Base-by-base conservation (phyloP, 116 monocot genomes). In the Trichopus zeylanicus region DNA sequence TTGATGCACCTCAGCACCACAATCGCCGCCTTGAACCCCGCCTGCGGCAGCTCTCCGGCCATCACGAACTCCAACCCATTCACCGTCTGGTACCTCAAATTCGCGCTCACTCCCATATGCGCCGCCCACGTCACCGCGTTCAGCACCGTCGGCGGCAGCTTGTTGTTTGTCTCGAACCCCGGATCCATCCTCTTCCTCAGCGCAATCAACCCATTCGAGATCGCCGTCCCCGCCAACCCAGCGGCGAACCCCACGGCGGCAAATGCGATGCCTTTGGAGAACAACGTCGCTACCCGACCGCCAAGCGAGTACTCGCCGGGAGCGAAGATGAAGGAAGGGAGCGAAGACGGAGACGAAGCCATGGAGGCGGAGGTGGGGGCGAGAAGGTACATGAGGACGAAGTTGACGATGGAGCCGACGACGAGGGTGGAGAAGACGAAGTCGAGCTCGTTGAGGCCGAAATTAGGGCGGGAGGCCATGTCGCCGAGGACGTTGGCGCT, bases 21-120 rank as follows among this genome's bases (percentile, higher is more conserved):
- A 6, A 93, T 85, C 24, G 85, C 76, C 4, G 46, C 74, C 65
- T 88, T 93, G 59, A 93, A 93, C 22, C 57, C 82, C 5, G 76
- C 28, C 19, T 82, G 59, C 8, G 93, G 75, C 52, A 88, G 47
- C 19, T 27, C 70, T 33, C 70, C 72, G 22, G 72, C 89, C 51
- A 89, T 57, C 53, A 75, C 60, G 48, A 64, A 88, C 70, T 93
- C 93, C 48, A 88, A 22, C 19, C 93, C 93, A 51, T 89, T 93
- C 51, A 93, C 64, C 28, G 85, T 69, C 68, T 93, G 93, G 73
- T 93, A 93, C 73, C 93, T 68, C 26, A 93, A 29, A 48, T 93
- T 93, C 67, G 85, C 88, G 53, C 93, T 93, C 25, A 83, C 39
- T 12, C 89, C 89, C 93, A 93, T 85, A 30, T 93, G 93, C 9